Percentiles rank a stretch among this genome's conserved stretches.
These are phyloP conservation scores for Ceriops zippeliana DNA, from an alignment of 345 rosid species.

Conservation along the genomic window DNA sequence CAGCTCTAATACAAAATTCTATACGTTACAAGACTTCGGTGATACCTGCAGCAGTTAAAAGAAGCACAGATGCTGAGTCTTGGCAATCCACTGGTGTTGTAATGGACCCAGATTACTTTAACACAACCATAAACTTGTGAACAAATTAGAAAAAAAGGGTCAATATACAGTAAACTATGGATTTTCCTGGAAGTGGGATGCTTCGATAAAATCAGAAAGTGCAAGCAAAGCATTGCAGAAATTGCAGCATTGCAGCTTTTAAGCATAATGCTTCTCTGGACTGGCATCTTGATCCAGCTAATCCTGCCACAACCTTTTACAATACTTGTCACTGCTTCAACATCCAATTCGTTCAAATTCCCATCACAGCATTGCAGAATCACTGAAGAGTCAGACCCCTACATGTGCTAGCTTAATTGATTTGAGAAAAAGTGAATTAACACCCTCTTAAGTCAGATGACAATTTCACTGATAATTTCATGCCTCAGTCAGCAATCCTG, in stretches of 20 bases:
- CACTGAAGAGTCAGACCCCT: neutral
- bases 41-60: neutral
- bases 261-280: slow-evolving; percentile 4
- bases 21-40: slow-evolving; percentile 4
- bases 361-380: slow-evolving; percentile 8
- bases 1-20: neutral
- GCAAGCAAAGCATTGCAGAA: slow-evolving; percentile 6
- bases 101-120: neutral
- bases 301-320: slow-evolving; percentile 18
- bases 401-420: slow-evolving; percentile 4
- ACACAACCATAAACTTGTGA: neutral
- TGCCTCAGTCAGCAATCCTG: slow-evolving; percentile 24
- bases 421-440: slow-evolving; percentile 13
- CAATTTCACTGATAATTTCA: slow-evolving; percentile 11
- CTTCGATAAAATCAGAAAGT: slow-evolving; percentile 14
- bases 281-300: slow-evolving; percentile 12
- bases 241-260: slow-evolving; percentile 4
- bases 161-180: slow-evolving; percentile 7
- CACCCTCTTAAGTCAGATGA: slow-evolving; percentile 3
- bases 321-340: slow-evolving; percentile 9
- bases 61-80: neutral
- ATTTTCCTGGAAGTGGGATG: slow-evolving; percentile 1
- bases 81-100: neutral
- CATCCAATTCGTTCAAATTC: slow-evolving; percentile 1
- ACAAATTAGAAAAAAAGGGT: slow-evolving; percentile 4